These are phyloP conservation scores for Ceratocystis variospora DNA, from an alignment of 2,329 filamentous ascomycete genomes.

Conservation along the genomic window DNA sequence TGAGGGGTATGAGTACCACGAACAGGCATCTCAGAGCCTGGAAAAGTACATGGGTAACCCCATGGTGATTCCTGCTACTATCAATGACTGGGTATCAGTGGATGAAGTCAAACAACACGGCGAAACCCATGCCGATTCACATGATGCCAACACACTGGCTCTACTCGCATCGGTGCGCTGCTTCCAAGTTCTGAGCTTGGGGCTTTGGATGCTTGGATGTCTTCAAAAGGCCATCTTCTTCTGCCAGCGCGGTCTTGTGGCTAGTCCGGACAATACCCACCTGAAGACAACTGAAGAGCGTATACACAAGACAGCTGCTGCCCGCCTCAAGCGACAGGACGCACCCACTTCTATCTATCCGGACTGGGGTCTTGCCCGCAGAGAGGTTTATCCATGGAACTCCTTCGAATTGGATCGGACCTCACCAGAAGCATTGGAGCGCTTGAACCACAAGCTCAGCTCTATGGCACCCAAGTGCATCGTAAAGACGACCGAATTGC, in stretches of 20 bases:
- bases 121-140: neutral
- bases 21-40: conserved; percentile 45
- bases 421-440: conserved; percentile 50
- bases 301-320: conserved; percentile 40
- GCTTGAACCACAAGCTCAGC: conserved; percentile 57
- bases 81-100: conserved; percentile 33
- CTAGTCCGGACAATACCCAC: conserved; percentile 41
- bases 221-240: conserved; percentile 54
- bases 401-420: conserved; percentile 55
- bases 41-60: conserved; percentile 24
- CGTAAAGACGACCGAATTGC: conserved; percentile 61
- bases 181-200: conserved; percentile 45
- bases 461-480: conserved; percentile 67
- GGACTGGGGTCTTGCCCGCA: conserved; percentile 54
- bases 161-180: conserved; percentile 36
- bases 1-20: conserved; percentile 71
- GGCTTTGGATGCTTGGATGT: conserved; percentile 51
- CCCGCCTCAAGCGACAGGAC: conserved; percentile 33
- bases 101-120: conserved; percentile 22
- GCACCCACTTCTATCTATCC: conserved; percentile 46
- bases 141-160: conserved; percentile 27
- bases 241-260: conserved; percentile 44
- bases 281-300: conserved; percentile 40
- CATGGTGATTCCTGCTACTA: conserved; percentile 31
- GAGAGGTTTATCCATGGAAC: conserved; percentile 60